Conservation (phyloP, 2,329 filamentous ascomycete species). For the Fusarium keratoplasticum region DNA sequence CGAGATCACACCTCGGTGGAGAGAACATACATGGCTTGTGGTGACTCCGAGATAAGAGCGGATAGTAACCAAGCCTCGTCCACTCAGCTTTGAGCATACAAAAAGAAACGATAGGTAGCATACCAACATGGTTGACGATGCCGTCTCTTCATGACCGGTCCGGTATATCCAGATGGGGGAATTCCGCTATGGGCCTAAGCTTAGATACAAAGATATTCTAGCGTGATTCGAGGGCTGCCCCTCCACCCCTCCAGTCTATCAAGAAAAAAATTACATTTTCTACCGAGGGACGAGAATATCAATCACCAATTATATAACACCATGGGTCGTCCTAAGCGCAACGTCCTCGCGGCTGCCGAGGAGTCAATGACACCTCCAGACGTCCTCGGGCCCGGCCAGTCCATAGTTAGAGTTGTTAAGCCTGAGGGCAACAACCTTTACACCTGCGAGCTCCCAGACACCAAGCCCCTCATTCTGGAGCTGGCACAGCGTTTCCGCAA, state of each 20-base stretch:
- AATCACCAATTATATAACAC: neutral
- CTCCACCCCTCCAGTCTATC: constrained; percentile 34
- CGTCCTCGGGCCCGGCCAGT: constrained; percentile 69
- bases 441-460: constrained; percentile 77
- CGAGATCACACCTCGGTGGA: constrained; percentile 5
- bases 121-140: neutral
- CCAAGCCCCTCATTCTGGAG: constrained; percentile 78
- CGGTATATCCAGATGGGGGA: constrained; percentile 25
- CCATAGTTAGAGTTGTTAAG: constrained; percentile 82
- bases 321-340: constrained; percentile 70
- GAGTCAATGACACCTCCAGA: constrained; percentile 72
- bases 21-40: neutral
- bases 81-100: neutral
- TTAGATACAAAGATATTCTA: neutral
- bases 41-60: neutral
- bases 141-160: too few species aligned
- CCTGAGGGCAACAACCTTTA: constrained; percentile 93
- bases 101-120: neutral
- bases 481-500: constrained; percentile 88
- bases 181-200: constrained; percentile 4
- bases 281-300: neutral
- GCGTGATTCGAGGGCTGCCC: constrained; percentile 14
- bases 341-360: constrained; percentile 80
- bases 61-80: neutral
- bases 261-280: constrained; percentile 25